Percentiles rank a stretch among this genome's conserved stretches.
Conservation (phyloP, 2,329 filamentous ascomycete species). For the Neofusicoccum ribis region DNA sequence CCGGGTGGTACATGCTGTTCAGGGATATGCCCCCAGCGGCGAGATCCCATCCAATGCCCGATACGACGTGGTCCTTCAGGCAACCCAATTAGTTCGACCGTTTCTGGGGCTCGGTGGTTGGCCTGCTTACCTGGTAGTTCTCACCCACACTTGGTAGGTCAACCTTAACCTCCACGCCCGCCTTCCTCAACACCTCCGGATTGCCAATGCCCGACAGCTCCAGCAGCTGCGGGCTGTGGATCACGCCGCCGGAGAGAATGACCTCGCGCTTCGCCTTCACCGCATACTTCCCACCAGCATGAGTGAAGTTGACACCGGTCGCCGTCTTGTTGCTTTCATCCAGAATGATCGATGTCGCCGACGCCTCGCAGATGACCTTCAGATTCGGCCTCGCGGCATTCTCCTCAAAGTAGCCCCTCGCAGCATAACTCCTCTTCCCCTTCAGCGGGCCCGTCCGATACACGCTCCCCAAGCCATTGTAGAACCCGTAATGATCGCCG, state of each 20-base stretch:
- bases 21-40: neutral
- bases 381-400: neutral
- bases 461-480: constrained; percentile 31
- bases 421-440: constrained; percentile 38
- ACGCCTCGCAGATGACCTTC: neutral
- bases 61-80: constrained; percentile 35
- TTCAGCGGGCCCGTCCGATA: constrained; percentile 29
- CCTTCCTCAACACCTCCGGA: constrained; percentile 21
- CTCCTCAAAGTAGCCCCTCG: constrained; percentile 28
- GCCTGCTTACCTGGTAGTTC: constrained; percentile 21
- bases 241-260: constrained; percentile 16
- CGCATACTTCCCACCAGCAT: neutral
- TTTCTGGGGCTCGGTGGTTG: too few species aligned
- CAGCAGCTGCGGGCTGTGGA: constrained; percentile 26
- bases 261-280: constrained; percentile 32
- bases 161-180: constrained; percentile 31
- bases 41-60: neutral
- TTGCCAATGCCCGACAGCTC: constrained; percentile 33
- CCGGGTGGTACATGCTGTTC: neutral
- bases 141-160: constrained; percentile 34
- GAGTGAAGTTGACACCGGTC: neutral
- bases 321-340: neutral
- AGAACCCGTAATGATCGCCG: constrained; percentile 39
- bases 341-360: neutral
- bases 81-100: too few species aligned